Conservation (phyloP, 1,139 yeast genomes). For the Lodderomyces theae region DNA sequence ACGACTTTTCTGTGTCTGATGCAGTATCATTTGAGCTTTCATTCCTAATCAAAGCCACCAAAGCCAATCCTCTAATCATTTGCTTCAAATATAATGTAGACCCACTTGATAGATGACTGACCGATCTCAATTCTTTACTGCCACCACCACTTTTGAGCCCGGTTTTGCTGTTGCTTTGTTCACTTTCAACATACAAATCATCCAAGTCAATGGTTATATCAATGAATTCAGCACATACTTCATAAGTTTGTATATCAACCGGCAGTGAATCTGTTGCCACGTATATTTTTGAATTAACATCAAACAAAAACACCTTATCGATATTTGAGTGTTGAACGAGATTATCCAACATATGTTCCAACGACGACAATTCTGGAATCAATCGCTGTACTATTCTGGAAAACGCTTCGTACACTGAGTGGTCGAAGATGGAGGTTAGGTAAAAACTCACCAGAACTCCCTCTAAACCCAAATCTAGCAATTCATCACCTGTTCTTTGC, state of each 20-base stretch:
- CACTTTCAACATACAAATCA: slow-evolving; percentile 56
- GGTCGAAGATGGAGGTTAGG: slow-evolving; percentile 90
- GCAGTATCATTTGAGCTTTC: slow-evolving; percentile 47
- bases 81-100: slow-evolving; percentile 78
- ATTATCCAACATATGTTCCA: slow-evolving; percentile 86
- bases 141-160: slow-evolving; percentile 11
- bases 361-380: slow-evolving; percentile 81
- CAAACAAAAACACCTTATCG: slow-evolving; percentile 90
- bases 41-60: slow-evolving; percentile 80
- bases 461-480: slow-evolving; percentile 83
- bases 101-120: slow-evolving; percentile 78
- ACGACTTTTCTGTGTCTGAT: slow-evolving; percentile 52
- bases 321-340: slow-evolving; percentile 86
- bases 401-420: slow-evolving; percentile 92
- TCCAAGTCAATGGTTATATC: slow-evolving; percentile 91
- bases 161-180: slow-evolving; percentile 10
- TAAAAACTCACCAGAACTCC: slow-evolving; percentile 91
- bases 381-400: slow-evolving; percentile 89
- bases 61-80: slow-evolving; percentile 89
- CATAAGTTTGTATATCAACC: slow-evolving; percentile 92
- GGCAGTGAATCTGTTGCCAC: slow-evolving; percentile 96
- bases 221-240: slow-evolving; percentile 94
- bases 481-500: slow-evolving; percentile 93
- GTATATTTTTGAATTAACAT: slow-evolving; percentile 88
- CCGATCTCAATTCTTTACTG: slow-evolving; percentile 52